These are phyloP conservation scores for Aureobasidium uvarum DNA, from an alignment of 2,329 filamentous ascomycete species.

Conservation along the genomic window DNA sequence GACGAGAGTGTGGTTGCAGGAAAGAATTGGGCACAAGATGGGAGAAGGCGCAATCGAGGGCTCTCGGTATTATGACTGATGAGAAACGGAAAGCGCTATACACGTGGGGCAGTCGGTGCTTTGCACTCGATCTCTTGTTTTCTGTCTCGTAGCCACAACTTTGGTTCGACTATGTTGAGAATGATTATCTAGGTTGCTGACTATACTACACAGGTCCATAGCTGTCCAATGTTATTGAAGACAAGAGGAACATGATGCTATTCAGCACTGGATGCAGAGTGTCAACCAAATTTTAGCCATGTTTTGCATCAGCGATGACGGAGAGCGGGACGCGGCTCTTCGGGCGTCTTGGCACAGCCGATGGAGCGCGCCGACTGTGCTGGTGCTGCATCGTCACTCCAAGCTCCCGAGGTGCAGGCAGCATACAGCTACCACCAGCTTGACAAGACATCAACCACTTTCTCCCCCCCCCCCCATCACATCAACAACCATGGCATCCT, in stretches of 20 bases:
- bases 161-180: not conserved
- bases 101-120: slow-evolving; percentile 24
- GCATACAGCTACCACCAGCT: slow-evolving; percentile 4
- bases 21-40: not conserved
- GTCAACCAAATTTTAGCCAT: slow-evolving; percentile 20
- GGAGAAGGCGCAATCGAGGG: not conserved
- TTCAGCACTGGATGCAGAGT: not conserved
- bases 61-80: slow-evolving; percentile 22
- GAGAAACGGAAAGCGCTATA: slow-evolving; percentile 1
- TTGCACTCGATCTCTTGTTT: not conserved
- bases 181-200: not conserved
- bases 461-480: not conserved
- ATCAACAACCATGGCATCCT: slow-evolving; percentile 23
- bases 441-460: not conserved
- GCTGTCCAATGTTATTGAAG: too few species aligned
- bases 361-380: not conserved
- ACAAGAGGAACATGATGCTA: not conserved
- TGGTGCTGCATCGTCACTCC: slow-evolving; percentile 11
- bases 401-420: not conserved
- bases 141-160: not conserved
- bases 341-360: slow-evolving; percentile 6
- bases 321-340: not conserved
- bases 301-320: slow-evolving; percentile 13
- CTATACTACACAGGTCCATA: not conserved
- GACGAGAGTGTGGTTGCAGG: not conserved